Percentiles rank a stretch among this genome's conserved stretches.
These are phyloP conservation scores for Oryza brachyantha DNA, from an alignment of 176 grass and related monocot genomes.

Conservation along the genomic window DNA sequence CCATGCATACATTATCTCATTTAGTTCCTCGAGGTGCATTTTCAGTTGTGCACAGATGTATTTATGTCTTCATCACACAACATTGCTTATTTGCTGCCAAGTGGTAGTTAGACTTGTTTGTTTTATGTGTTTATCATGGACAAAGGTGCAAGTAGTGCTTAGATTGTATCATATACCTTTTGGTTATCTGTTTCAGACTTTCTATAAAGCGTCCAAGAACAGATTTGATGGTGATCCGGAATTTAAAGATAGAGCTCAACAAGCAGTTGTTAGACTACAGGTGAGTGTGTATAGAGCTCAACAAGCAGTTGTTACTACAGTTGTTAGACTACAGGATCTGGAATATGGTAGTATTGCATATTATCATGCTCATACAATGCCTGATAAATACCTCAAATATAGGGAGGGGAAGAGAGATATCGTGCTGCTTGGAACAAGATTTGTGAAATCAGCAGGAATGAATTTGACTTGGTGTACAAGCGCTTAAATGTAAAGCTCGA, in stretches of 20 bases:
- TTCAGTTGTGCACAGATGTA: not conserved
- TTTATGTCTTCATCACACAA: not conserved
- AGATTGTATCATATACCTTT: not conserved
- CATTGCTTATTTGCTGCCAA: not conserved
- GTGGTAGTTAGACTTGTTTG: not conserved
- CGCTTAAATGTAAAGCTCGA: slow-evolving; percentile 69
- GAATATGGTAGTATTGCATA: slow-evolving; percentile 17
- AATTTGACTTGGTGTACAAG: slow-evolving; percentile 86
- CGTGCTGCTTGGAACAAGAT: slow-evolving; percentile 91
- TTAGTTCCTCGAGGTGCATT: not conserved
- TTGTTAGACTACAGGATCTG: slow-evolving; percentile 49
- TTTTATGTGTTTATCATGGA: not conserved
- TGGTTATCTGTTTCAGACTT: slow-evolving; percentile 51
- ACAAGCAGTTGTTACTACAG: slow-evolving; percentile 84
- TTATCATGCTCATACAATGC: slow-evolving; percentile 16
- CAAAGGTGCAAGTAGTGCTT: not conserved
- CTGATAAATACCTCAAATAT: slow-evolving; percentile 28
- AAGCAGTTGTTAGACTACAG: slow-evolving; percentile 86
- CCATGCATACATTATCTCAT: not conserved
- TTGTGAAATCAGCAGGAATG: slow-evolving; percentile 86
- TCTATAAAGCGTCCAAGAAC: slow-evolving; percentile 93
- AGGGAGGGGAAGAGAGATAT: slow-evolving; percentile 84
- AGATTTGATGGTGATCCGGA: slow-evolving; percentile 75
- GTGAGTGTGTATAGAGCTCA: slow-evolving; percentile 79
- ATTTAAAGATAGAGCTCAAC: slow-evolving; percentile 87